Base-by-base conservation (phyloP, 768 basidiomycete genomes). In the Tulasnella sp. region DNA sequence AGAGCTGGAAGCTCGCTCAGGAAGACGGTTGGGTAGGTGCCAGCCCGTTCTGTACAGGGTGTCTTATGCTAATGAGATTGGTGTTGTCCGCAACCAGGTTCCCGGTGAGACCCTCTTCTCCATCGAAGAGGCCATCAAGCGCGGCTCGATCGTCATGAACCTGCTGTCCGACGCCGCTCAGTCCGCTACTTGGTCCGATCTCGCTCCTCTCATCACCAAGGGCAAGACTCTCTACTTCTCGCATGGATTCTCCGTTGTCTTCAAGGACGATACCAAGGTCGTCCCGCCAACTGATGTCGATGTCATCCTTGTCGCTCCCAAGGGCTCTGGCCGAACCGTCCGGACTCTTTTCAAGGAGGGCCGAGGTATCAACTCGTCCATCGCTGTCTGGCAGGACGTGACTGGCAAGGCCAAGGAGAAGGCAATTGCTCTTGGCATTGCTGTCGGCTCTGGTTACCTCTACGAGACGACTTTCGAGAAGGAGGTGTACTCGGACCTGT, bases 201-300 rank as follows among this genome's bases (percentile, higher is more conserved):
- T 99, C 80, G 91, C 90, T 64, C 97, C 97, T 75, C 90, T 98
- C 82, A 96, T 99, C 87, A 99, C 96, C 84, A 94, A 96, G 89
- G 97, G 94, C 86, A 99, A 99, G 89, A 99, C 97, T n/a, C 92
- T 99, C 79, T 99, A 99, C 91, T 99, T 99, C 88, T 95, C 97
- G 7, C 97, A 99, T 84, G 97, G 97, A 81, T 99, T 99, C 91
- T 99, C 97, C 79, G 89, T 99, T 79, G 95, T 99, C 74, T 99
- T 91, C 90, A 94, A 96, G 88, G 90, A 99, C 7, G 94, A 97
- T 84, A 99, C 97, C 79, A 88, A 96, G 76, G 95, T 99, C 80
- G 81, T 96, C 75, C 93, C 95, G 78, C 97, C 97, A 67, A 81
- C 87, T 25, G 95, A 98, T 82, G 94, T 99, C 79, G 97, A 99